Evolutionary conservation across 1,139 yeast genomes (phyloP).

Genomic region (Nakaseomyces uthaithaninus): DNA sequence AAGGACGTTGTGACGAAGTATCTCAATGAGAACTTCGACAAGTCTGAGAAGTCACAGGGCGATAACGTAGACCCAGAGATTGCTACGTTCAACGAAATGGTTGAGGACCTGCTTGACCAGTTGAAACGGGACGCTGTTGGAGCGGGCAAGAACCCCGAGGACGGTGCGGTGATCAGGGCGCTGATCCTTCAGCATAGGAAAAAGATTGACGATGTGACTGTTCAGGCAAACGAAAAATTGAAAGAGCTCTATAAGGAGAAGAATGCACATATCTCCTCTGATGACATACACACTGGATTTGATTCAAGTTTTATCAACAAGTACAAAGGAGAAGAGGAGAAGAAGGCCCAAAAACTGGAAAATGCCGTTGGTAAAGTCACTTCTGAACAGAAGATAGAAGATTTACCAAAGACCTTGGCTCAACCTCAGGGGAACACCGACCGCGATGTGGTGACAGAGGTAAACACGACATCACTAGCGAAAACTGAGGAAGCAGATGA

Average conservation of each 20-base stretch:
- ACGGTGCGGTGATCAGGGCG: constrained; percentile 38
- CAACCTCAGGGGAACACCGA: not conserved
- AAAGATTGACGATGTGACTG: constrained; percentile 58
- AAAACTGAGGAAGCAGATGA: constrained; percentile 17
- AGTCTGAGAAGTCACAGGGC: constrained; percentile 43
- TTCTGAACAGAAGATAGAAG: constrained; percentile 14
- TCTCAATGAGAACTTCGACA: constrained; percentile 47
- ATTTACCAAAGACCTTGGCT: constrained; percentile 9
- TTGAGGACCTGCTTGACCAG: constrained; percentile 77
- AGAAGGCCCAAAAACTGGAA: constrained; percentile 12
- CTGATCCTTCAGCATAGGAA: constrained; percentile 51
- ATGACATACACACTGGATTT: constrained; percentile 90
- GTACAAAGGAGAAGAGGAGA: constrained; percentile 28
- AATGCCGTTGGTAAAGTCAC: constrained; percentile 8
- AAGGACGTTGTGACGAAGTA: constrained; percentile 37
- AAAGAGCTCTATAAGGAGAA: constrained; percentile 64
- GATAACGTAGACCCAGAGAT: constrained; percentile 55
- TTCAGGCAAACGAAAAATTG: constrained; percentile 53
- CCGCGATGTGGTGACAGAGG: too few relatives aligned
- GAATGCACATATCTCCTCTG: constrained; percentile 70
- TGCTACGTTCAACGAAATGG: constrained; percentile 86
- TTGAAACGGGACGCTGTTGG: constrained; percentile 51
- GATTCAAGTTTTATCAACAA: constrained; percentile 76
- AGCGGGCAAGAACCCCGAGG: constrained; percentile 39
- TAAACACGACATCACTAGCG: too few relatives aligned